Evolutionary conservation across 176 grass and related monocot species (phyloP).

Genomic region (Aegilops speltoides): DNA sequence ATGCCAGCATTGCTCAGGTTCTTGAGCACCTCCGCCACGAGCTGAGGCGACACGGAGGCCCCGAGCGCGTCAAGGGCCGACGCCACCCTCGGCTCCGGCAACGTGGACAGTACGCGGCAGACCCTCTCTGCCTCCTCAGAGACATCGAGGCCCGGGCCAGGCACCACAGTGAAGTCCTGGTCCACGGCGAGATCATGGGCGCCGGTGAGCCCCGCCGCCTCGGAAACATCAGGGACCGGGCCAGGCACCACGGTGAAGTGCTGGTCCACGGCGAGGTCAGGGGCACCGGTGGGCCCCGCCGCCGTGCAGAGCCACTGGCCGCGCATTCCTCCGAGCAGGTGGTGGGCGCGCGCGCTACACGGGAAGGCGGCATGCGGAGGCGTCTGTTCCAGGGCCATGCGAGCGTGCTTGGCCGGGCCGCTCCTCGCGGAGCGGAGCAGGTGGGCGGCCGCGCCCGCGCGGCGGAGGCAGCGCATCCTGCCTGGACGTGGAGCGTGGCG

Average conservation of each 20-base stretch:
- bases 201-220: neutral
- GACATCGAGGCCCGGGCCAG: neutral
- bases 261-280: neutral
- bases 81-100: slow-evolving; percentile 13
- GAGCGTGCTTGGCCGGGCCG: neutral
- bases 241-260: neutral
- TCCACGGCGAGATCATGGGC: neutral
- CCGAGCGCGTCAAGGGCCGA: slow-evolving; percentile 42
- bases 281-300: neutral
- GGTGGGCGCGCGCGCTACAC: neutral
- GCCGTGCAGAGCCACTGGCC: slow-evolving; percentile 1
- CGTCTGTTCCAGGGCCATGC: neutral
- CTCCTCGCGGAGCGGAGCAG: neutral
- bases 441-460: neutral
- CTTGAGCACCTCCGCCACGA: slow-evolving; percentile 57
- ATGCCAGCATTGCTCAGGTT: slow-evolving; percentile 61
- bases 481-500: neutral
- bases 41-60: slow-evolving; percentile 27
- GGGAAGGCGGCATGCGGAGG: neutral
- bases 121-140: slow-evolving; percentile 46
- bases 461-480: slow-evolving; percentile 15
- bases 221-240: neutral
- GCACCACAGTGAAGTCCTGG: neutral
- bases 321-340: neutral
- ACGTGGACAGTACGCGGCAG: slow-evolving; percentile 39